These are phyloP conservation scores for Ulvella scutata DNA, from an alignment of 139 green algal genomes.

Conservation along the genomic window DNA sequence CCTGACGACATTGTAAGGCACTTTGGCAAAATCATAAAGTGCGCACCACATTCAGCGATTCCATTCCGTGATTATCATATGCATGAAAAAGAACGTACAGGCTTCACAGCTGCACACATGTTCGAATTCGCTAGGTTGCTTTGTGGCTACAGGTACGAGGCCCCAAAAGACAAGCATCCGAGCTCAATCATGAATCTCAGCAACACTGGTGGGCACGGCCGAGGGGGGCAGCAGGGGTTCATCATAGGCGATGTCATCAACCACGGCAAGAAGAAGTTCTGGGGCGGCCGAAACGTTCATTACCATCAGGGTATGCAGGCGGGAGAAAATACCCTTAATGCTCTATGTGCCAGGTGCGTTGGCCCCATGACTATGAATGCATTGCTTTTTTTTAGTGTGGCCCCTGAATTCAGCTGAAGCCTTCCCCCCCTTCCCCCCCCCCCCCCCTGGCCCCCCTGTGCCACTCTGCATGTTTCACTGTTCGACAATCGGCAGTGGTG, in stretches of 20 bases:
- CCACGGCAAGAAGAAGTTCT: slow-evolving; percentile 47
- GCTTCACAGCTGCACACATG: not conserved
- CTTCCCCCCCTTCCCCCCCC: not conserved
- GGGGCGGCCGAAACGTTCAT: slow-evolving; percentile 30
- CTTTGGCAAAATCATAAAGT: slow-evolving; percentile 24
- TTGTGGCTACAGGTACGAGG: not conserved
- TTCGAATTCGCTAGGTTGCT: not conserved
- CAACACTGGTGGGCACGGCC: slow-evolving; percentile 42
- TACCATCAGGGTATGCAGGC: slow-evolving; percentile 32
- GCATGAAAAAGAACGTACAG: not conserved
- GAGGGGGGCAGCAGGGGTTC: slow-evolving; percentile 27
- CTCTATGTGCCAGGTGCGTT: slow-evolving; percentile 24
- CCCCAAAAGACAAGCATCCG: slow-evolving; percentile 23
- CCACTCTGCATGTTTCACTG: too few relatives aligned
- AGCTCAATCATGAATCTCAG: slow-evolving; percentile 36
- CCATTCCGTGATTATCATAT: not conserved
- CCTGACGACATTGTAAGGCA: slow-evolving; percentile 11
- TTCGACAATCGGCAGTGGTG: too few relatives aligned
- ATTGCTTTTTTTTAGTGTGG: too few relatives aligned
- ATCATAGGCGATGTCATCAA: slow-evolving; percentile 44
- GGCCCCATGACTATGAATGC: too few relatives aligned
- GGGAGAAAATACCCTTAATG: slow-evolving; percentile 50
- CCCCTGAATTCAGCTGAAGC: too few relatives aligned
- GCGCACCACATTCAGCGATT: not conserved
- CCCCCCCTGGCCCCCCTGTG: not conserved